Percentiles rank a stretch among this genome's conserved stretches.
These are phyloP conservation scores for Tylopilus sp. DNA, from an alignment of 768 basidiomycete genomes.

Conservation along the genomic window DNA sequence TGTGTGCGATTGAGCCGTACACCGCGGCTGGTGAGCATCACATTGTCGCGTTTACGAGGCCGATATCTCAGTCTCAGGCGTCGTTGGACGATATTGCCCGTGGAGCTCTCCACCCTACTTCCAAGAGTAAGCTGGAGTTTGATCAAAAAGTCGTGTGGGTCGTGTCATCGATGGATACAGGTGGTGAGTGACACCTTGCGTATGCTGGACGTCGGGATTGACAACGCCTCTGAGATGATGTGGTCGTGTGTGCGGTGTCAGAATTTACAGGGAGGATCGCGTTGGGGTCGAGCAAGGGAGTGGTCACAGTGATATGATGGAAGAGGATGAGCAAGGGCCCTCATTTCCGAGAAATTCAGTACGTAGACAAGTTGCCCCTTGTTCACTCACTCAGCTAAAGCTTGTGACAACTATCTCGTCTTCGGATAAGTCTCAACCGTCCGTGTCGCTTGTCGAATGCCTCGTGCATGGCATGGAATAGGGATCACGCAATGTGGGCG, in stretches of 20 bases:
- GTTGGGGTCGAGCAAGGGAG: slow-evolving; percentile 38
- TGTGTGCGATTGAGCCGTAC: not conserved
- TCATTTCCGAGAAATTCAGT: no score
- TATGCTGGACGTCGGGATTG: not conserved
- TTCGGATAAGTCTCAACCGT: no score
- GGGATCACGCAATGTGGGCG: no score
- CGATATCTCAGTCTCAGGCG: not conserved
- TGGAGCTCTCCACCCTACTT: no score
- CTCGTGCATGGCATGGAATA: no score
- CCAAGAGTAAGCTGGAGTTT: not conserved
- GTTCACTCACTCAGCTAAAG: no score
- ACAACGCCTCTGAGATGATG: no score
- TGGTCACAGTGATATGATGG: slow-evolving; percentile 3
- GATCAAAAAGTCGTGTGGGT: not conserved
- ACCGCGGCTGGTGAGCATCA: not conserved
- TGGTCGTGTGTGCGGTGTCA: slow-evolving; percentile 39
- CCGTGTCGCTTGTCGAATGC: no score
- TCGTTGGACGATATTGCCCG: not conserved
- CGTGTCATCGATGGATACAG: not conserved
- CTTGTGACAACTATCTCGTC: no score
- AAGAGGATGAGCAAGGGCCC: no score
- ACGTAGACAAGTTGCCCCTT: no score
- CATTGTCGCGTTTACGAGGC: not conserved
- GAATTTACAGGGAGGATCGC: slow-evolving; percentile 44
- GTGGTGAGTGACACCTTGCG: not conserved